phyloP scores from a whole-genome alignment of 371 early-diverging fungal genomes.

The Smittium mucronatum region DNA sequence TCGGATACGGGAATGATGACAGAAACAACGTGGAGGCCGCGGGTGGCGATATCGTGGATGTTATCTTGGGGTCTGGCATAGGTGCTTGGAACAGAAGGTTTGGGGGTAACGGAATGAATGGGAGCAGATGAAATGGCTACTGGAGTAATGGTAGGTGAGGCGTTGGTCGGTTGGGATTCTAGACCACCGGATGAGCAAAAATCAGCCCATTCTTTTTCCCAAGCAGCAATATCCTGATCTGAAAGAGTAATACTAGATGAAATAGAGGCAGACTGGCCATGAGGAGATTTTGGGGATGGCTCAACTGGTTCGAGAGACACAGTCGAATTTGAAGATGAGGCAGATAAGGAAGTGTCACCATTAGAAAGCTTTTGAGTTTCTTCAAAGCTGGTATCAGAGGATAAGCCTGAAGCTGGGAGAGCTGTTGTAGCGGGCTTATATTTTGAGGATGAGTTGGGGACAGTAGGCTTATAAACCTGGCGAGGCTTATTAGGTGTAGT shows the following conservation, averaged over 20 bases:
- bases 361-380: not conserved
- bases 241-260: not conserved
- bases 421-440: not conserved
- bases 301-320: too few species aligned
- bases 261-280: not conserved
- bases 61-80: slow-evolving; percentile 1
- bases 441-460: not conserved
- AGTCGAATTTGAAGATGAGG: too few species aligned
- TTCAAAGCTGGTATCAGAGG: not conserved
- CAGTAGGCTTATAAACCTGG: not conserved
- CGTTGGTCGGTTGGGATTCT: not conserved
- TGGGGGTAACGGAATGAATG: not conserved
- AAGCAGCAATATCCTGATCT: not conserved
- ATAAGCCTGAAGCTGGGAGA: not conserved
- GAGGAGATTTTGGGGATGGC: too few species aligned
- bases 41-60: not conserved
- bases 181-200: not conserved
- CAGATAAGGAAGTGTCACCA: not conserved
- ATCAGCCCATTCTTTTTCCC: not conserved
- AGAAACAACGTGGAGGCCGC: slow-evolving; percentile 2
- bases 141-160: not conserved
- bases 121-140: not conserved
- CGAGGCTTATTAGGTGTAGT: too few species aligned
- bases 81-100: not conserved
- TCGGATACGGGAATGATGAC: slow-evolving; percentile 6